phyloP scores from a whole-genome alignment of 441 rosid species.

The Arabidopsis lyrata region DNA sequence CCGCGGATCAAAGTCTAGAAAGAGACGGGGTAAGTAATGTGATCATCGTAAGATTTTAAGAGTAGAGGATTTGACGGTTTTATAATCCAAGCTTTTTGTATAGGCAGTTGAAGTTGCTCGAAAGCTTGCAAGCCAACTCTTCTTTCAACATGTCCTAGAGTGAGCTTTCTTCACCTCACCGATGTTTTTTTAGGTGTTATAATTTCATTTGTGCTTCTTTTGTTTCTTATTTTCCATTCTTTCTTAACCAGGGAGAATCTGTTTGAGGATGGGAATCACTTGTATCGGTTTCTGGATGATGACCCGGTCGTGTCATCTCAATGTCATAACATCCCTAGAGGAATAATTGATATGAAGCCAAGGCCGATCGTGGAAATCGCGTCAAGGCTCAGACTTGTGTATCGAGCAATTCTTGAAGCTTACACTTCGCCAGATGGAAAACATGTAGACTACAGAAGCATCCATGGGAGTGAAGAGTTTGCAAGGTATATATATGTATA shows the following conservation, averaged over 20 bases:
- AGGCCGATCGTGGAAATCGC: conserved; percentile 73
- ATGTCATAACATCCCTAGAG: conserved; percentile 85
- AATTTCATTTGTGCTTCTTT: conserved; percentile 19
- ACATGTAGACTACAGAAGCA: conserved; percentile 86
- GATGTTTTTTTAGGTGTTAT: conserved; percentile 4
- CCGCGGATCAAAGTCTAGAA: conserved; percentile 72
- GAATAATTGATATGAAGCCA: conserved; percentile 78
- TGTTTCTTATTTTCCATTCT: conserved; percentile 23
- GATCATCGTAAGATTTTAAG: not conserved
- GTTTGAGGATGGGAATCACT: conserved; percentile 83
- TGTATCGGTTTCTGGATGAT: conserved; percentile 81
- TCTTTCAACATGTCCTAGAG: conserved; percentile 80
- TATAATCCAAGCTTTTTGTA: conserved; percentile 15
- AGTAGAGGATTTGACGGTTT: not conserved
- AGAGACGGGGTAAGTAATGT: conserved; percentile 65
- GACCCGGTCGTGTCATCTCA: conserved; percentile 77
- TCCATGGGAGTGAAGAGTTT: conserved; percentile 95
- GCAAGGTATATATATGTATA: conserved; percentile 62
- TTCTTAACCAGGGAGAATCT: conserved; percentile 66
- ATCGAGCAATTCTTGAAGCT: conserved; percentile 76
- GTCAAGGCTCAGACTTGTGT: conserved; percentile 70
- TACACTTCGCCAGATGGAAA: conserved; percentile 77
- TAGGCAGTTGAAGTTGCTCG: conserved; percentile 88
- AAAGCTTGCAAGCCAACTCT: conserved; percentile 75
- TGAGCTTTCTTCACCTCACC: conserved; percentile 48